Evolutionary conservation across 805 yeast genomes (phyloP).

Genomic region (Cephaloascus albidus): DNA sequence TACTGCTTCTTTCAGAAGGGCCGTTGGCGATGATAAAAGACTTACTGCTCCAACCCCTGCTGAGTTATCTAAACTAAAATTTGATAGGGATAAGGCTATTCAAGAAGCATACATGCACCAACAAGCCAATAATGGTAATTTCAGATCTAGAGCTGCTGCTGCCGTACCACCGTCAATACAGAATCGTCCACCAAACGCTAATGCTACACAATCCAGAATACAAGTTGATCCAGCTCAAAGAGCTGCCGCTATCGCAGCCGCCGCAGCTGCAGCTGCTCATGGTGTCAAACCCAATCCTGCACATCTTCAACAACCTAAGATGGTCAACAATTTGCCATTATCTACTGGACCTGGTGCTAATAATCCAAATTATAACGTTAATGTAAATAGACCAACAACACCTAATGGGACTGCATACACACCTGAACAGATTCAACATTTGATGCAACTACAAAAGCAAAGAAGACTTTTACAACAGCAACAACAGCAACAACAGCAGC

Average conservation of each 20-base stretch:
- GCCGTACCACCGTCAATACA: conserved; percentile 7
- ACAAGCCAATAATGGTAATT: conserved; percentile 15
- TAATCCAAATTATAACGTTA: conserved; percentile 5
- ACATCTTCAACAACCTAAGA: conserved; percentile 4
- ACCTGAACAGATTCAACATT: conserved; percentile 50
- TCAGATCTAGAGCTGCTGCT: conserved; percentile 19
- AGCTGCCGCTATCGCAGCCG: conserved; percentile 4
- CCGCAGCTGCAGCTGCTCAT: conserved; percentile 1
- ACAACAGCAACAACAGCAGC: conserved; percentile 16
- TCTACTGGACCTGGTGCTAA: conserved; percentile 3
- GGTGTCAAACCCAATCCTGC: neutral
- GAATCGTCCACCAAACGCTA: conserved; percentile 8
- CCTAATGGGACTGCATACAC: conserved; percentile 52
- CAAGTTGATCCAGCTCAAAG: conserved; percentile 4
- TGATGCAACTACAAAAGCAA: conserved; percentile 43
- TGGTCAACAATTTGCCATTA: no score
- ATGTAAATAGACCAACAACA: conserved; percentile 26
- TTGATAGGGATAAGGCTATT: conserved; percentile 76
- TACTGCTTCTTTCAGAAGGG: conserved; percentile 18
- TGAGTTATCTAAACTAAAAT: conserved; percentile 74
- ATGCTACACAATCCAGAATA: conserved; percentile 2
- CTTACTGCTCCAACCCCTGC: conserved; percentile 63
- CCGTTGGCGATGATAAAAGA: conserved; percentile 25
- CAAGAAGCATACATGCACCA: conserved; percentile 60
- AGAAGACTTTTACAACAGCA: conserved; percentile 37